Evolutionary conservation across 2,329 filamentous ascomycete genomes (phyloP).

Genomic region (Parasarocladium wereldwijsianum): DNA sequence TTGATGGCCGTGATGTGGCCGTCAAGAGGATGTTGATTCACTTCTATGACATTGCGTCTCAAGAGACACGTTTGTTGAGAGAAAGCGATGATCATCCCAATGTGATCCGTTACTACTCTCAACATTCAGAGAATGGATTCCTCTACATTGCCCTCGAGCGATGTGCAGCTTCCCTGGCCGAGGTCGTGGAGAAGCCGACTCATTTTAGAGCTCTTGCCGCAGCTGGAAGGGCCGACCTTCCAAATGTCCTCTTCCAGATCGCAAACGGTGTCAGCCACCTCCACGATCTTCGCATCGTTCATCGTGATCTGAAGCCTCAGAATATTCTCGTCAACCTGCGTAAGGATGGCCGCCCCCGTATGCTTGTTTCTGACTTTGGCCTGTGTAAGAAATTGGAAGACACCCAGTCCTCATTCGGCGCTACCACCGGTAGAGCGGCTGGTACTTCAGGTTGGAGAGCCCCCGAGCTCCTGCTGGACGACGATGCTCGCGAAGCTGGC

Average conservation of each 20-base stretch:
- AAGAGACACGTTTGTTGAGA: slow-evolving; percentile 78
- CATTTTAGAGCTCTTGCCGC: slow-evolving; percentile 54
- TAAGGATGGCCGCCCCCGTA: slow-evolving; percentile 56
- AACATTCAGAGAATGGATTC: slow-evolving; percentile 77
- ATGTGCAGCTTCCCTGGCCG: slow-evolving; percentile 84
- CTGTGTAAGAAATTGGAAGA: slow-evolving; percentile 94
- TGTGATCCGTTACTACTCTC: slow-evolving; percentile 91
- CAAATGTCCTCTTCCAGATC: slow-evolving; percentile 73
- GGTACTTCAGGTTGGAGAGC: slow-evolving; percentile 95
- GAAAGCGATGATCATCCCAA: slow-evolving; percentile 95
- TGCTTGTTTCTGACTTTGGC: slow-evolving; percentile 94
- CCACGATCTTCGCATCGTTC: slow-evolving; percentile 85
- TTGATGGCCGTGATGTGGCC: slow-evolving; percentile 83
- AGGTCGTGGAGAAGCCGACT: slow-evolving; percentile 67
- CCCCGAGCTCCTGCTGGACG: slow-evolving; percentile 76
- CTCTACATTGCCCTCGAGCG: slow-evolving; percentile 92
- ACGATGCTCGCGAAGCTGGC: slow-evolving; percentile 42
- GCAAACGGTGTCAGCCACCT: slow-evolving; percentile 79
- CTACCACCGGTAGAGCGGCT: slow-evolving; percentile 83
- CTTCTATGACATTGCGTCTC: slow-evolving; percentile 88
- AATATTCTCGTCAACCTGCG: slow-evolving; percentile 80
- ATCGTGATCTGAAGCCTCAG: slow-evolving; percentile 92
- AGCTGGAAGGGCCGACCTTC: slow-evolving; percentile 61
- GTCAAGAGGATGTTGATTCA: slow-evolving; percentile 95
- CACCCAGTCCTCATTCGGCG: slow-evolving; percentile 85